A percentile compares a stretch with the other conserved stretches of the same genome.
These are phyloP conservation scores for Chlorella sp. DNA, from an alignment of 139 green algal species.

Conservation along the genomic window DNA sequence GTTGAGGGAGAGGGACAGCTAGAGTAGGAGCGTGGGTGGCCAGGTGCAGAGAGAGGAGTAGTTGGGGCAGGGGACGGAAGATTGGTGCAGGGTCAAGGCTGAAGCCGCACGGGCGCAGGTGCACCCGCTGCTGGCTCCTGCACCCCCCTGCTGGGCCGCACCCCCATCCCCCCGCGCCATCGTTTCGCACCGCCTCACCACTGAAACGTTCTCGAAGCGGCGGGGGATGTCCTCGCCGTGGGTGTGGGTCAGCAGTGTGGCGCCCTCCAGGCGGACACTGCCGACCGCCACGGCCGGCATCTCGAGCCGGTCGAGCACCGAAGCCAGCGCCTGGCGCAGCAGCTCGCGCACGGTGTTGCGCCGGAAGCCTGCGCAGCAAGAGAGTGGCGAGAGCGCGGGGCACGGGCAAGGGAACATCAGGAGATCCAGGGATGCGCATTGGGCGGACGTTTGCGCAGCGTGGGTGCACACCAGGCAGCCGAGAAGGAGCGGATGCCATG, in stretches of 20 bases:
- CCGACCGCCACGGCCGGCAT: slow-evolving; percentile 25
- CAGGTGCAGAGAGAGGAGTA: neutral
- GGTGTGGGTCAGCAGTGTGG: slow-evolving; percentile 32
- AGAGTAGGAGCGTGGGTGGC: too few relatives aligned
- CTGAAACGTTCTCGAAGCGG: slow-evolving; percentile 32
- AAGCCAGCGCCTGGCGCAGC: slow-evolving; percentile 6
- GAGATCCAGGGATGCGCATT: too few relatives aligned
- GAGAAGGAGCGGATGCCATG: too few relatives aligned
- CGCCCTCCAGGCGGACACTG: slow-evolving; percentile 20
- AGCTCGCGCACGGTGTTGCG: slow-evolving; percentile 14
- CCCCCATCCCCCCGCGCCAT: too few relatives aligned
- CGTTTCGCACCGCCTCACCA: too few relatives aligned
- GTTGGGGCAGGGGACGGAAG: neutral
- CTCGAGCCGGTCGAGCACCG: neutral
- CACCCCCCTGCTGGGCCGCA: too few relatives aligned
- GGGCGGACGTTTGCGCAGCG: too few relatives aligned
- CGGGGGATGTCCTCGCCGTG: slow-evolving; percentile 39
- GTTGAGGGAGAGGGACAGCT: neutral
- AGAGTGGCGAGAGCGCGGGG: neutral
- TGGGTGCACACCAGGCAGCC: too few relatives aligned
- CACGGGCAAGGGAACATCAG: neutral
- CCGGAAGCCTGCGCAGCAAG: neutral
- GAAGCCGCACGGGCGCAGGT: neutral
- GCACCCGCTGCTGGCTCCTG: neutral
- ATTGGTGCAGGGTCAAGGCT: too few relatives aligned